A percentile compares a stretch with the other conserved stretches of the same genome.
Conservation (phyloP, 2,329 filamentous ascomycete species). For the Rhynchosporium secalis region DNA sequence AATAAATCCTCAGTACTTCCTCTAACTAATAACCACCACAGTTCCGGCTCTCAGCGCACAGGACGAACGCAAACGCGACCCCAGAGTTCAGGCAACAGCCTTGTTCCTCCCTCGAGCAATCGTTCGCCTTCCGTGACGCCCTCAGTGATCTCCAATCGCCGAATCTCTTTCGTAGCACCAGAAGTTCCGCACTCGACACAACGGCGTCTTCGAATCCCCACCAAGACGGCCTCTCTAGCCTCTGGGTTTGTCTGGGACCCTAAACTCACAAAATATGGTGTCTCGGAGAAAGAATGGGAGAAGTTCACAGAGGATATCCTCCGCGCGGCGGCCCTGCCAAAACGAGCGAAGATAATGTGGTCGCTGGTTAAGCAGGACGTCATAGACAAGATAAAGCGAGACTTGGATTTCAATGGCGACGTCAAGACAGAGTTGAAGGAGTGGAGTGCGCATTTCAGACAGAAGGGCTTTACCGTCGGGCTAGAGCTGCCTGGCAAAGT, state of each 20-base stretch:
- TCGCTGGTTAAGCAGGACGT: slow-evolving; percentile 27
- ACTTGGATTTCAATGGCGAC: slow-evolving; percentile 32
- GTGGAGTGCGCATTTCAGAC: slow-evolving; percentile 33
- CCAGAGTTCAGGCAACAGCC: slow-evolving; percentile 9
- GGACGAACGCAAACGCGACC: slow-evolving; percentile 8
- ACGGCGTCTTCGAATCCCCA: slow-evolving; percentile 32
- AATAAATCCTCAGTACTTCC: neutral
- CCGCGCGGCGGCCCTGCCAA: slow-evolving; percentile 27
- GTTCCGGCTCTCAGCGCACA: slow-evolving; percentile 7
- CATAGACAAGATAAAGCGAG: slow-evolving; percentile 28
- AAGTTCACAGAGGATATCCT: slow-evolving; percentile 30
- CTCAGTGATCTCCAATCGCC: slow-evolving; percentile 28
- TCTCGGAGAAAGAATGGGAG: slow-evolving; percentile 31
- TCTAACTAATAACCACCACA: slow-evolving; percentile 7
- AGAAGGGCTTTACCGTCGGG: slow-evolving; percentile 28
- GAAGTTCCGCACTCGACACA: slow-evolving; percentile 23
- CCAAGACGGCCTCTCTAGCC: slow-evolving; percentile 26
- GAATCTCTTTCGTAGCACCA: slow-evolving; percentile 33
- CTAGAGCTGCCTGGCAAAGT: slow-evolving; percentile 31
- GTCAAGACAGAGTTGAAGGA: slow-evolving; percentile 17
- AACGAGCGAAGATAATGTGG: slow-evolving; percentile 25
- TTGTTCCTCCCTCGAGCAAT: slow-evolving; percentile 17
- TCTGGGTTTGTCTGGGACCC: slow-evolving; percentile 33
- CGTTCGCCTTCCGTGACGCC: slow-evolving; percentile 18
- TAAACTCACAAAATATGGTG: slow-evolving; percentile 31